A percentile compares a stretch with the other conserved stretches of the same genome.
These are phyloP conservation scores for Murraya koenigii DNA, from an alignment of 345 rosid species.

Conservation along the genomic window DNA sequence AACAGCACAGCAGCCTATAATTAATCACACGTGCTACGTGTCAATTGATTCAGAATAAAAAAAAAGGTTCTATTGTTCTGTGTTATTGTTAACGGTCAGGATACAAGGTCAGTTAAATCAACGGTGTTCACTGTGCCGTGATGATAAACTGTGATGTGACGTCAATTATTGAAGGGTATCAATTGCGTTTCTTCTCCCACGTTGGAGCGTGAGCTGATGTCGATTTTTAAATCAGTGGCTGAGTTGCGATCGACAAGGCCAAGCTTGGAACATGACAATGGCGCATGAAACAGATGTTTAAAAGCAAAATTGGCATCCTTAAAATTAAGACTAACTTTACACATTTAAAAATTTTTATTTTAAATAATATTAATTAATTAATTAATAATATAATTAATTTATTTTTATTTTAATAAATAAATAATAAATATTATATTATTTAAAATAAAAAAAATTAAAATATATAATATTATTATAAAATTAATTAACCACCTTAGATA, in stretches of 20 bases:
- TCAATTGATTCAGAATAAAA: background rate
- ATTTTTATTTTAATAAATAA: too few relatives aligned
- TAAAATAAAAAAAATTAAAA: too few relatives aligned
- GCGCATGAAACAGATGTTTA: background rate
- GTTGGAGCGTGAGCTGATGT: conserved; percentile 4
- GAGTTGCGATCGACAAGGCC: background rate
- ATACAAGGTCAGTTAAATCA: background rate
- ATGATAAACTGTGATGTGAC: background rate
- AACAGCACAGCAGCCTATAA: conserved; percentile 22
- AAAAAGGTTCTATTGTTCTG: background rate
- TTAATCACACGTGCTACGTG: conserved; percentile 23
- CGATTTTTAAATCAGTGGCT: background rate
- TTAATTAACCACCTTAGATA: background rate
- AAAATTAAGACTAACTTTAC: too few relatives aligned
- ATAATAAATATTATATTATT: too few relatives aligned
- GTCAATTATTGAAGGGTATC: conserved; percentile 6
- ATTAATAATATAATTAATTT: too few relatives aligned
- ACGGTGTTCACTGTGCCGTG: background rate
- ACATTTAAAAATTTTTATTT: too few relatives aligned
- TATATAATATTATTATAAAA: too few relatives aligned
- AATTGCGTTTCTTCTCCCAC: background rate
- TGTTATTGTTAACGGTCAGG: background rate
- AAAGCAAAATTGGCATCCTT: background rate
- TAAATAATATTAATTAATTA: too few relatives aligned
- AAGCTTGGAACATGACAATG: background rate